These are phyloP conservation scores for Globisporangium parvum DNA, from an alignment of 352 stramenopile genomes.

Conservation along the genomic window DNA sequence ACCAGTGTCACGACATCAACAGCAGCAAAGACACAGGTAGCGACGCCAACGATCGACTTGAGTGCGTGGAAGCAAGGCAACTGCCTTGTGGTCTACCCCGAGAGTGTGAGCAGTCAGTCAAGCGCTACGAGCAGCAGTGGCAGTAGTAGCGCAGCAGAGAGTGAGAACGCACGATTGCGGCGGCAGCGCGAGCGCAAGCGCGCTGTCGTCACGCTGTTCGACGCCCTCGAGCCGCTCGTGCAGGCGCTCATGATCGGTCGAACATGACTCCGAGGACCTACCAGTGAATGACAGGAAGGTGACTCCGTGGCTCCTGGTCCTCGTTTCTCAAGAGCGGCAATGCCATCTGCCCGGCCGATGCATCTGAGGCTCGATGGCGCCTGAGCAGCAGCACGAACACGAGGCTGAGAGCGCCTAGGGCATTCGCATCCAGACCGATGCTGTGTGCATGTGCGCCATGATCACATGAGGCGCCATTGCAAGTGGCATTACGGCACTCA, in stretches of 20 bases:
- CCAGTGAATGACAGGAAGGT: too few relatives aligned
- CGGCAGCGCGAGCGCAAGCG: slow-evolving; percentile 2
- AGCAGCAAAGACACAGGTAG: background rate
- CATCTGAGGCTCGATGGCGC: too few relatives aligned
- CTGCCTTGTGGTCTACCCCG: slow-evolving; percentile 31
- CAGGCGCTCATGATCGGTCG: slow-evolving; percentile 17
- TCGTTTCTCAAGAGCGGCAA: too few relatives aligned
- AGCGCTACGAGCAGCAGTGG: background rate
- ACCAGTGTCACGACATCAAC: background rate
- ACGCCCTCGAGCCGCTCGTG: slow-evolving; percentile 22
- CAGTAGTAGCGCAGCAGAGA: slow-evolving; percentile 6
- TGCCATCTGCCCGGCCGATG: too few relatives aligned
- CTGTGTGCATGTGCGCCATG: too few relatives aligned
- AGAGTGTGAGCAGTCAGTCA: background rate
- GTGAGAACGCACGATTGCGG: slow-evolving; percentile 6
- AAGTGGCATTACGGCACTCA: too few relatives aligned
- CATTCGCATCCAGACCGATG: too few relatives aligned
- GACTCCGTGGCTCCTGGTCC: too few relatives aligned
- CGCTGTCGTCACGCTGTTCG: slow-evolving; percentile 19
- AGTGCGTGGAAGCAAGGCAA: slow-evolving; percentile 22
- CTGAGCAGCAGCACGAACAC: too few relatives aligned
- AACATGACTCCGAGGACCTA: too few relatives aligned
- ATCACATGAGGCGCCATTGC: too few relatives aligned
- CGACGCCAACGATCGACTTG: slow-evolving; percentile 10
- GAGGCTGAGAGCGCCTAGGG: too few relatives aligned